A percentile compares a stretch with the other conserved stretches of the same genome.
Conservation (phyloP, 106 monocot species). For the Hemerocallis citrina region DNA sequence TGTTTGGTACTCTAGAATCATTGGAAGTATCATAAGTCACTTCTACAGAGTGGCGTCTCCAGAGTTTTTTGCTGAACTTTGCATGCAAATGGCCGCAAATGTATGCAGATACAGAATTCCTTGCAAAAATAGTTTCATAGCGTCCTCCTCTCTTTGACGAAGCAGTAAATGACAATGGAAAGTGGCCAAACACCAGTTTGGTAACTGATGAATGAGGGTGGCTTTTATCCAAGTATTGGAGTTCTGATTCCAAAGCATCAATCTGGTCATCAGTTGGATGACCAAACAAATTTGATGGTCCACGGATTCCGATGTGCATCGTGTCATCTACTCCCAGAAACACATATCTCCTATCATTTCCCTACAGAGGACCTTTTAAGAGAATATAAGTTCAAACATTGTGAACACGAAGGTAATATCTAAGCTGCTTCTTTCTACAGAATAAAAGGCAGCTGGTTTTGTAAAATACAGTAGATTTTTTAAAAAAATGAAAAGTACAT, state of each 20-base stretch:
- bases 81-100: conserved; percentile 91
- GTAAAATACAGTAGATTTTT: background rate
- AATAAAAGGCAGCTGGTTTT: background rate
- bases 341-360: conserved; percentile 42
- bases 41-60: conserved; percentile 45
- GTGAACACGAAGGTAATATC: background rate
- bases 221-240: conserved; percentile 34
- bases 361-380: conserved; percentile 57
- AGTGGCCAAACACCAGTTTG: conserved; percentile 82
- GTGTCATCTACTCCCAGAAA: conserved; percentile 87
- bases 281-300: conserved; percentile 89
- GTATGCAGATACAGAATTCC: conserved; percentile 57
- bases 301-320: conserved; percentile 54
- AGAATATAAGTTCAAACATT: conserved; percentile 29
- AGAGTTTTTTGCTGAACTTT: conserved; percentile 46
- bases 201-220: conserved; percentile 13
- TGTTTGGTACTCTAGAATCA: conserved; percentile 15
- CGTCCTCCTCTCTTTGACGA: conserved; percentile 46
- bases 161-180: conserved; percentile 75
- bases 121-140: conserved; percentile 58
- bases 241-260: conserved; percentile 39
- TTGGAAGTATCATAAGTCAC: background rate
- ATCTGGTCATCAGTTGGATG: conserved; percentile 63
- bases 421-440: background rate
- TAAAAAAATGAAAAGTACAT: too few relatives aligned